Base-by-base conservation (phyloP, 352 stramenopile genomes). In the Plasmopara viticola region DNA sequence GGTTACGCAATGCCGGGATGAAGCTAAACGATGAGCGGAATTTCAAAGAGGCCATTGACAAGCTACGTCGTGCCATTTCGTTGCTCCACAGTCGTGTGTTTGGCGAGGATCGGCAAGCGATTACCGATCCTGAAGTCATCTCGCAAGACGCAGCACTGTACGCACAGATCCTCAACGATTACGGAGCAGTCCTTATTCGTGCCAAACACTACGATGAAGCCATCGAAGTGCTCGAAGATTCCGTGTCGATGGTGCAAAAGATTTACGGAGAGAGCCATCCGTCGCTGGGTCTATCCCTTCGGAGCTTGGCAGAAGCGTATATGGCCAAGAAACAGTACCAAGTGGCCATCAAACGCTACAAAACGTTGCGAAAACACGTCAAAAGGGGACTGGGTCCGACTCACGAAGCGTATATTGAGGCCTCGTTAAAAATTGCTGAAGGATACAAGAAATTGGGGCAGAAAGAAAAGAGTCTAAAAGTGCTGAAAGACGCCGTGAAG, bases 211-310 rank as follows among this genome's bases (percentile, higher is more conserved):
- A 78, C 48, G 78, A 87, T 39, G 77, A 91, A 47, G 84, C 84
- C 2, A 73, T 87, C 12, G 77, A 88, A 17, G 80, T 94, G 33
- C 56, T 94, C 2, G 69, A 88, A 45, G 81, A 94, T 54, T 75
- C 81, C 7, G 64, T 88, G 10, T 56, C 72, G 13, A 86, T 92
- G 66, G 78, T 77, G 48, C 63, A 84, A 60, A 77, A 80, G 44
- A 78, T 94, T 41, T 90, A 86, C 48, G 84, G 79, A 3, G 66
- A 86, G 40, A 90, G 77, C 55, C 84, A 94, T 44, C 84, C 84
- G 56, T 89, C 80, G 35, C 72, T 88, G 1, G 81, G 81, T 2
- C 60, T 94, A 9, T 80, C 78, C 12, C 68, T 90, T 29, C 74
- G 79, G 29, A 90, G 76, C 49, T 70, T 94, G 38, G 84, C 74